A percentile compares a stretch with the other conserved stretches of the same genome.
Evolutionary conservation across 1,139 yeast genomes (phyloP).

Genomic region (Yamadazyma sp.): DNA sequence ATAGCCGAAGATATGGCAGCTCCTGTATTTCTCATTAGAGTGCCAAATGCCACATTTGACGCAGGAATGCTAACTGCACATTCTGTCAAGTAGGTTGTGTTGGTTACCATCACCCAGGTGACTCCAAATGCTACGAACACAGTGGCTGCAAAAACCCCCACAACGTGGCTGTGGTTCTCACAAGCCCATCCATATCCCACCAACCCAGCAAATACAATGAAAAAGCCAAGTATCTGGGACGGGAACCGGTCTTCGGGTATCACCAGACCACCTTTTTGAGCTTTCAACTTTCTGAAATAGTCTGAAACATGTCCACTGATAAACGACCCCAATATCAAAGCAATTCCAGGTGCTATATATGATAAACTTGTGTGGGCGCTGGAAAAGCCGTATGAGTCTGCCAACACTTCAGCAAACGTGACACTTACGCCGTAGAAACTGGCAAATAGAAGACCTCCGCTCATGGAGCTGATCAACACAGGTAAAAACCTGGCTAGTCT

Average conservation of each 20-base stretch:
- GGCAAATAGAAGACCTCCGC: constrained; percentile 54
- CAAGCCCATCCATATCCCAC: constrained; percentile 59
- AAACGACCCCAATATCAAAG: constrained; percentile 51
- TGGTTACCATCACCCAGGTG: constrained; percentile 60
- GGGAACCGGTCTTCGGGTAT: constrained; percentile 50
- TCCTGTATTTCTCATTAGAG: constrained; percentile 52
- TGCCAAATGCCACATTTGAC: constrained; percentile 56
- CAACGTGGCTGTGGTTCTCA: constrained; percentile 43
- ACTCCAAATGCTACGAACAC: constrained; percentile 55
- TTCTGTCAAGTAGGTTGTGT: constrained; percentile 58
- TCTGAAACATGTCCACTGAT: constrained; percentile 54
- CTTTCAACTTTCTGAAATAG: constrained; percentile 21
- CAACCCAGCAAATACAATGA: constrained; percentile 45
- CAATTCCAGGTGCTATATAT: constrained; percentile 55
- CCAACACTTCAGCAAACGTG: constrained; percentile 44
- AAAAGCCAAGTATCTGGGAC: constrained; percentile 47
- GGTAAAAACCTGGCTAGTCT: constrained; percentile 42
- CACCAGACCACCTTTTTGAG: not conserved
- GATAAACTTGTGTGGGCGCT: constrained; percentile 38
- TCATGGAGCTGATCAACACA: constrained; percentile 47
- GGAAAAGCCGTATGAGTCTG: constrained; percentile 35
- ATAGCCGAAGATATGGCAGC: constrained; percentile 58
- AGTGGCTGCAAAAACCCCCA: constrained; percentile 41
- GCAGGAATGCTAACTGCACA: constrained; percentile 54
- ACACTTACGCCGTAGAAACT: constrained; percentile 57